Conservation (phyloP, 208 protist species). For the Leishmania lainsoni region DNA sequence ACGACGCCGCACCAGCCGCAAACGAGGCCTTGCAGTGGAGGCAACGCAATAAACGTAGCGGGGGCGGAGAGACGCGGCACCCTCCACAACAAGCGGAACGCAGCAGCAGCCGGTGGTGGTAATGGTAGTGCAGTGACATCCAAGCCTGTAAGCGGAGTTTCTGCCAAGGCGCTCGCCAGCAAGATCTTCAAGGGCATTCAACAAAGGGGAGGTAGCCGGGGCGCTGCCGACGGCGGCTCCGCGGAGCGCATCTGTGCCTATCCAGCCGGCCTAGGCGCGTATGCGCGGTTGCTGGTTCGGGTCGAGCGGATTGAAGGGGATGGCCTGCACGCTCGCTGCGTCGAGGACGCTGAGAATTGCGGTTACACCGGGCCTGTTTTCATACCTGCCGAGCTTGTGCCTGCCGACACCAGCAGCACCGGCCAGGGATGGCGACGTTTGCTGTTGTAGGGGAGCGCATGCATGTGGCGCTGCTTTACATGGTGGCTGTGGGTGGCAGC, state of each 20-base stretch:
- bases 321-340: slow-evolving; percentile 56
- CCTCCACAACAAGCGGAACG: background rate
- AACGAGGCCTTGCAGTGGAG: background rate
- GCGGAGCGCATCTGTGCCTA: slow-evolving; percentile 55
- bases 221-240: slow-evolving; percentile 12
- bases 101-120: background rate
- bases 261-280: slow-evolving; percentile 47
- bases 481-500: slow-evolving; percentile 66
- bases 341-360: slow-evolving; percentile 29
- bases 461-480: slow-evolving; percentile 72
- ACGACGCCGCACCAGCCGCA: background rate
- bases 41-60: background rate
- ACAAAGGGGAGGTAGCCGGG: slow-evolving; percentile 25
- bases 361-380: slow-evolving; percentile 41
- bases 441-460: slow-evolving; percentile 77
- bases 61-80: background rate
- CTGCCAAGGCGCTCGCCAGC: slow-evolving; percentile 45
- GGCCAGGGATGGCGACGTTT: slow-evolving; percentile 54
- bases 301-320: slow-evolving; percentile 65
- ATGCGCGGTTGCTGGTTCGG: slow-evolving; percentile 54
- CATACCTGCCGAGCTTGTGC: slow-evolving; percentile 65
- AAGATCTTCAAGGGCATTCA: slow-evolving; percentile 55
- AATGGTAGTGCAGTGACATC: background rate
- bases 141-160: slow-evolving; percentile 10
- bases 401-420: slow-evolving; percentile 17